These are phyloP conservation scores for Xylaria sp. DNA, from an alignment of 2,329 filamentous ascomycete genomes.

Conservation along the genomic window DNA sequence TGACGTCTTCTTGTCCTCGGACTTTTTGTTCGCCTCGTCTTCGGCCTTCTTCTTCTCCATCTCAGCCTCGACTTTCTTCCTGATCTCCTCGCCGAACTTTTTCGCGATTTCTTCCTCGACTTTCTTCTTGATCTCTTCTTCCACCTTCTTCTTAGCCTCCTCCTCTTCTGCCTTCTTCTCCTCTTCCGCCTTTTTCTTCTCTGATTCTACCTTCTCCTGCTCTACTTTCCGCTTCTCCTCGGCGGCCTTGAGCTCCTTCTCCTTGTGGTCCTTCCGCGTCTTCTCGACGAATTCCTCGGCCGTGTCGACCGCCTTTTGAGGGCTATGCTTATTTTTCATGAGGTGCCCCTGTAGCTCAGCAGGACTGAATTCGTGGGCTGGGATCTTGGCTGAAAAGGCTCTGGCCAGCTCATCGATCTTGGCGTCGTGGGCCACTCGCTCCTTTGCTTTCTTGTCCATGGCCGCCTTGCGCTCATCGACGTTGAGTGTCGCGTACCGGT, in stretches of 20 bases:
- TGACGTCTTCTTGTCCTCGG: conserved; percentile 13
- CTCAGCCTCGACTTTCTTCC: conserved; percentile 31
- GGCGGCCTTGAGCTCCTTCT: conserved; percentile 49
- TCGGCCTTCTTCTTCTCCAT: conserved; percentile 24
- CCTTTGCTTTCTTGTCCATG: conserved; percentile 46
- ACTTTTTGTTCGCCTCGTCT: conserved; percentile 7
- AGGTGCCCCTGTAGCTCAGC: conserved; percentile 70
- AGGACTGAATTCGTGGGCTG: conserved; percentile 65
- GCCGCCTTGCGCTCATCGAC: conserved; percentile 46
- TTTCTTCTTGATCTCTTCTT: conserved; percentile 30
- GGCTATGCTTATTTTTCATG: conserved; percentile 64
- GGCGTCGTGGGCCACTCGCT: conserved; percentile 51
- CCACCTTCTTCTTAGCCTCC: conserved; percentile 50
- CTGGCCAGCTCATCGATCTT: conserved; percentile 58
- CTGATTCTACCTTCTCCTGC: conserved; percentile 43
- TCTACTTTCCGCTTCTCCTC: conserved; percentile 48
- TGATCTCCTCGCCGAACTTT: conserved; percentile 28
- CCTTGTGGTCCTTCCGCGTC: conserved; percentile 55
- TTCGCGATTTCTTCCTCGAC: conserved; percentile 29
- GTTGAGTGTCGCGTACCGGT: conserved; percentile 41
- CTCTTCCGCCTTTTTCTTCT: conserved; percentile 56
- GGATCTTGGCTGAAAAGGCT: conserved; percentile 62
- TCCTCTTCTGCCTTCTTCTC: conserved; percentile 55
- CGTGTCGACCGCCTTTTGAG: conserved; percentile 58
- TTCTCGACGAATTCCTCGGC: conserved; percentile 61